A percentile compares a stretch with the other conserved stretches of the same genome.
phyloP scores from a whole-genome alignment of 192 early-diverging fungal genomes.

The Linnemannia exigua region DNA sequence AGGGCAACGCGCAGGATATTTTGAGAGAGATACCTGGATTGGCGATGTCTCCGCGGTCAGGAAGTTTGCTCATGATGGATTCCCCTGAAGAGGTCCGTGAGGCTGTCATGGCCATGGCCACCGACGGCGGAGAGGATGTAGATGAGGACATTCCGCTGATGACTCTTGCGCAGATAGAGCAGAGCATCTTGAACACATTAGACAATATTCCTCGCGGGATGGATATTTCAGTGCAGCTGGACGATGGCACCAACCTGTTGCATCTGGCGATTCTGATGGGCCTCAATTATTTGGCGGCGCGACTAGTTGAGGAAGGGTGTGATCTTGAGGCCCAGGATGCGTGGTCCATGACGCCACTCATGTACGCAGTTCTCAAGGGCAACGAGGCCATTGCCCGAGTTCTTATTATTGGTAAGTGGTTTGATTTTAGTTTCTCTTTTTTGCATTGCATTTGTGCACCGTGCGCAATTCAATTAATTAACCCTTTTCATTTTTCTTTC shows the following conservation, averaged over 20 bases:
- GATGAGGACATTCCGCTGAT: constrained; percentile 1
- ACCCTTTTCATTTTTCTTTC: not conserved
- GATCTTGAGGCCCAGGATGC: constrained; percentile 39
- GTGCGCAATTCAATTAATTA: not conserved
- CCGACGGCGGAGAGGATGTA: not conserved
- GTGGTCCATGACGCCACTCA: constrained; percentile 39
- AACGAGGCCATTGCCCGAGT: constrained; percentile 32
- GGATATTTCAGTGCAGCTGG: constrained; percentile 51
- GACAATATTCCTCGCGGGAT: constrained; percentile 18
- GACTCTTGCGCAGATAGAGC: constrained; percentile 29
- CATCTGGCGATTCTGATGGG: constrained; percentile 41
- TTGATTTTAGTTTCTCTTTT: not conserved
- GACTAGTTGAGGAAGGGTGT: constrained; percentile 46
- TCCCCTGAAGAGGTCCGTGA: not conserved
- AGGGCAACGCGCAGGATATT: constrained; percentile 35
- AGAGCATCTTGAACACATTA: constrained; percentile 32
- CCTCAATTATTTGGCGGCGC: constrained; percentile 3
- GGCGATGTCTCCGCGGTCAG: constrained; percentile 20
- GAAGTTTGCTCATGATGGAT: constrained; percentile 20
- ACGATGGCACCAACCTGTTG: constrained; percentile 46
- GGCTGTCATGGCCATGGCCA: not conserved
- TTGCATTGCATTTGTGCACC: not conserved
- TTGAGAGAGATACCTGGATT: constrained; percentile 39
- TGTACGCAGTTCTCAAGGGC: constrained; percentile 43
- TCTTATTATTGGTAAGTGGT: constrained; percentile 32